Evolutionary conservation across 768 basidiomycete species (phyloP), one percentile per base, ranked within the genome.

Genomic region (Amanita polypyramis): DNA sequence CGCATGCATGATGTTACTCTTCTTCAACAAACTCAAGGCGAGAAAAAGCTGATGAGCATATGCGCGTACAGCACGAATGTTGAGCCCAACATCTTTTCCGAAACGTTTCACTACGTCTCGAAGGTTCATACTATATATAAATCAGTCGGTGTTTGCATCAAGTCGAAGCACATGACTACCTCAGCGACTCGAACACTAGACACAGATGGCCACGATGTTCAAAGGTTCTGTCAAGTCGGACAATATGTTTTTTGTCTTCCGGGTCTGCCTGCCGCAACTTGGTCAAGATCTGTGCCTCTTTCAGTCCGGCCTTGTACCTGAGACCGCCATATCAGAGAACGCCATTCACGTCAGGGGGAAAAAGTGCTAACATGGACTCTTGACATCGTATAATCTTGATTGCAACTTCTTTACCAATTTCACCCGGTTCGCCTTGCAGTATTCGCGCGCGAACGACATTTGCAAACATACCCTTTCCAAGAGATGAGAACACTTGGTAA

Each of bases 401-500:
- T 0, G 96, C 96, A 8, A 98, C 93, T 62, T 99, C 95, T 57
- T 66, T 65, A 0, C 70, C 69, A 5, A 58, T 55, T 40, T 70
- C 70, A 34, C 79, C 75, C 32, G 72, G 55, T 29, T 86, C 85
- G 43, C 73, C 70, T 65, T 82, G 69, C 37, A 94, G 69, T 8
- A 92, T 75, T 27, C 90, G 80, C 7, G 94, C 95, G 39, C 88
- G 79, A 21, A 97, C 92, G 43, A 99, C 96, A 48, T 89, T 91
- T 41, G 93, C 92, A 62, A 98, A 99, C 95, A 99, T 99, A 41
- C 96, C 96, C 62, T 95, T 94, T 14, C 96, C 96, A n/a, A 98
- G 72, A 41, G 80, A 88, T 41, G 90, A 91, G 55, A 87, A 93
- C 8, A 99, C 91, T 62, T 96, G 91, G 61, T 98, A 99, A 35